These are phyloP conservation scores for Saraca asoca DNA, from an alignment of 331 rosid species.

Conservation along the genomic window DNA sequence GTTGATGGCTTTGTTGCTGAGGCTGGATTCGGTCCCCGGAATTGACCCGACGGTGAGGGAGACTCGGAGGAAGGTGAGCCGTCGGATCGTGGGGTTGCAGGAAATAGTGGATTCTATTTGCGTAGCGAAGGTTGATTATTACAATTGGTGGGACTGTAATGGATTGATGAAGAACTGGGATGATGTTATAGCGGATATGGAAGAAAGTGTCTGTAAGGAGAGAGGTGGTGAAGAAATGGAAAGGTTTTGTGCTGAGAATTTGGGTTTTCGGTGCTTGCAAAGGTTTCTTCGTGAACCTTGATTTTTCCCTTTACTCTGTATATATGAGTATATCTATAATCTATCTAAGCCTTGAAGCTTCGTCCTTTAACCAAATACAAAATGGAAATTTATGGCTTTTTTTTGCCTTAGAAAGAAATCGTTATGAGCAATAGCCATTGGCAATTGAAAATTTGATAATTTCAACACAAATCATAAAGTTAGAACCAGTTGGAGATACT, in stretches of 20 bases:
- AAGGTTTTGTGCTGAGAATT: constrained; percentile 58
- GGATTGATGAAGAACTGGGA: constrained; percentile 56
- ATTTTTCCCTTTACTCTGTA: constrained; percentile 6
- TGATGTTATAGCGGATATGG: constrained; percentile 74
- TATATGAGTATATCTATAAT: background rate
- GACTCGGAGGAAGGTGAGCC: constrained; percentile 76
- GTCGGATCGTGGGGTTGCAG: constrained; percentile 90
- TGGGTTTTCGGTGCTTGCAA: constrained; percentile 87
- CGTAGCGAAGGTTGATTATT: constrained; percentile 46
- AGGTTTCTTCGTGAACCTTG: constrained; percentile 77
- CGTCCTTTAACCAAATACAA: constrained; percentile 1
- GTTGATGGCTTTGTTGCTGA: constrained; percentile 70
- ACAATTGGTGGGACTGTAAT: constrained; percentile 38
- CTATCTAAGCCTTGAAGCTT: constrained; percentile 5
- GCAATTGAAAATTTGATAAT: constrained; percentile 10
- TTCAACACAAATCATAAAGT: background rate
- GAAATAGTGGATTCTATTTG: constrained; percentile 76
- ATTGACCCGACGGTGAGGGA: constrained; percentile 78
- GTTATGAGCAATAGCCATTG: background rate
- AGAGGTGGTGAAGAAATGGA: constrained; percentile 87
- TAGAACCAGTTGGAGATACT: constrained; percentile 34
- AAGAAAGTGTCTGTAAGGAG: constrained; percentile 72
- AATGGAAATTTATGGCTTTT: background rate
- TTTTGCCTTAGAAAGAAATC: background rate
- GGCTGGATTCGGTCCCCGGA: constrained; percentile 83